Evolutionary conservation across 1,284 basidiomycete species (phyloP), one percentile per base, ranked within the genome.

Genomic region (Ustilago tritici): DNA sequence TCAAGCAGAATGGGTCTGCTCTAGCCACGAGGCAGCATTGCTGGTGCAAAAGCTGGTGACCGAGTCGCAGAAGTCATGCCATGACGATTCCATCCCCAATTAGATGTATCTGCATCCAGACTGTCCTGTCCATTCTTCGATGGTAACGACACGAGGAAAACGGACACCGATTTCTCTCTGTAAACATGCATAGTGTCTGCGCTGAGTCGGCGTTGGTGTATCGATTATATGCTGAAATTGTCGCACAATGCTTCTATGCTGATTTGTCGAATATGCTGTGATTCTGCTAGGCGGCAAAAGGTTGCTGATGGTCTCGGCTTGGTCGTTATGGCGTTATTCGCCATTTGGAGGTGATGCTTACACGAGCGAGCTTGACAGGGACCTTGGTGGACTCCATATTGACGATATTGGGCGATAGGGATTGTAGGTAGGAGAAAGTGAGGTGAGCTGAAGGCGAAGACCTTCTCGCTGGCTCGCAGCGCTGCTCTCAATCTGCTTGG

Each of bases 311-410:
- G 10, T 50, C 23, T 41, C 52, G 34, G 41, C 3, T 19, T 35
- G 28, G 23, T 28, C n/a, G 23, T 15, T 4, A 46, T n/a, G 3
- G 23, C 43, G 43, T 19, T 46, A 3, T 6, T 46, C 43, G 43
- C 19, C 43, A 11, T 46, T 56, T 11, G 65, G n/a, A 17, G 59
- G 14, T 62, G 68, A 78, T 78, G 65, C 76, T 70, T 78, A 78
- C 76, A 61, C 76, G 71, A 75, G 71, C 71, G 71, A 78, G 76
- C 76, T 78, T 78, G 71, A 75, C 76, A 65, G 70, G 70, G 66
- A 74, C 76, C 76, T 78, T 78, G 61, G 68, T 74, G 65, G 76
- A 78, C 68, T 78, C 76, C 76, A 78, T 78, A 71, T 75, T 78
- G 76, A 71, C 66, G 64, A 65, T 71, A 65, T 64, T 71, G 61